phyloP scores from a whole-genome alignment of 2,329 filamentous ascomycete genomes.

The Aureobasidium namibiae region DNA sequence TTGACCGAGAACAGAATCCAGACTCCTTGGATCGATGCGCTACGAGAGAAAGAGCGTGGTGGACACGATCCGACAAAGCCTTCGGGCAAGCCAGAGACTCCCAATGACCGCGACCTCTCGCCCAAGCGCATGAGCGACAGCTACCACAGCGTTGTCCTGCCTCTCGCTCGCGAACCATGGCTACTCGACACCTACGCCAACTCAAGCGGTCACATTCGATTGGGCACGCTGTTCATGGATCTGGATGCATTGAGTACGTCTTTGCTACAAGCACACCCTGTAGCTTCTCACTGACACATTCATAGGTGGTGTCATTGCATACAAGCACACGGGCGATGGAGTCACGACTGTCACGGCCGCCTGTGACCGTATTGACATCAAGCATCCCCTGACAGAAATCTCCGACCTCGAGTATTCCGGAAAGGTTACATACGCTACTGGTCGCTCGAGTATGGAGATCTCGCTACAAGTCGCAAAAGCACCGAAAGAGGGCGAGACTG shows the following conservation, averaged over 20 bases:
- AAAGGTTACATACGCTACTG: constrained; percentile 62
- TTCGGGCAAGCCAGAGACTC: constrained; percentile 27
- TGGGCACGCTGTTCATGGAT: constrained; percentile 72
- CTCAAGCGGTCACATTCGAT: constrained; percentile 62
- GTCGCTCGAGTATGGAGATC: constrained; percentile 64
- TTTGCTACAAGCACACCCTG: too few relatives aligned
- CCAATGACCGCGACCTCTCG: constrained; percentile 46
- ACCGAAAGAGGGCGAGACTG: constrained; percentile 47
- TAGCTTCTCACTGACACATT: constrained; percentile 30
- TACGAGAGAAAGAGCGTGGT: constrained; percentile 43
- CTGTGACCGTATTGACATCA: constrained; percentile 57
- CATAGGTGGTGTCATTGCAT: constrained; percentile 56
- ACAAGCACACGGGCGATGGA: constrained; percentile 60
- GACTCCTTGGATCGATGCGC: constrained; percentile 61
- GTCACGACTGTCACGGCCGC: constrained; percentile 58
- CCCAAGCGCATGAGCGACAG: constrained; percentile 65
- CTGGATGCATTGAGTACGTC: constrained; percentile 54
- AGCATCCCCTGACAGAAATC: constrained; percentile 65
- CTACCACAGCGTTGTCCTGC: constrained; percentile 60
- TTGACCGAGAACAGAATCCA: constrained; percentile 52
- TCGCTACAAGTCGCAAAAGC: constrained; percentile 66
- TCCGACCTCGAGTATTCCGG: constrained; percentile 69
- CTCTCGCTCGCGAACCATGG: constrained; percentile 66
- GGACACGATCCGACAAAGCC: constrained; percentile 24
- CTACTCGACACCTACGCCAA: constrained; percentile 72